Evolutionary conservation across 768 basidiomycete species (phyloP), one percentile per base, ranked within the genome.

Genomic region (Tulasnella sp.): DNA sequence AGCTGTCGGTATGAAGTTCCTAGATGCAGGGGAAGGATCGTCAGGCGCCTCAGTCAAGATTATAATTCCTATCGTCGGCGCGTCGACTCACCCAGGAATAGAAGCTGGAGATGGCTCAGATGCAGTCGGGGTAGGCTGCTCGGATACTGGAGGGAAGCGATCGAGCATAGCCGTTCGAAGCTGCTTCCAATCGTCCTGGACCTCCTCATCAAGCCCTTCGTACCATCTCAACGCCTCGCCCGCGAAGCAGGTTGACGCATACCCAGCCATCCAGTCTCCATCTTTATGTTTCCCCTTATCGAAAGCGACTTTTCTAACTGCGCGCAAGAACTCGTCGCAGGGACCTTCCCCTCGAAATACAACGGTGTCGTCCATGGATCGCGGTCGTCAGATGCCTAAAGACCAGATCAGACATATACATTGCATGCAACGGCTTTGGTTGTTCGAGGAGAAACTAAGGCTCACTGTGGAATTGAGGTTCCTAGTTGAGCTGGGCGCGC

Each of bases 151-250:
- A 54, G 71, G 45, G 45, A 72, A 72, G 40, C 71, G 38, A 29
- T 72, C 40, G 17, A 72, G 34, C n/a, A 72, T 11, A 22, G 38
- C 71, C 12, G 31, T 14, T 36, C 45, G 40, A 25, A 72, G 71
- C 49, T 72, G 17, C 40, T 72, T 72, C 71, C 71, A 72, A 36
- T 42, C 39, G 71, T 72, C 49, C n/a, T 54, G 71, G 25, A 42
- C 42, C 17, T 72, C 71, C 11, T 72, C 71, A n/a, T 72, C 49
- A 5, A 72, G 45, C n/a, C 34, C 45, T 19, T 36, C 34, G 34
- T 72, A 52, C 71, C 71, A 72, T 25, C 71, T 9, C 17, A 72
- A 42, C 17, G 71, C 71, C 22, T 72, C 71, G 15, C 71, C 71
- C 38, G 31, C 71, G 22, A 72, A 52, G 40, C 71, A 72, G 9